A percentile compares a stretch with the other conserved stretches of the same genome.
These are phyloP conservation scores for Salix caprea DNA, from an alignment of 345 rosid genomes.

Conservation along the genomic window DNA sequence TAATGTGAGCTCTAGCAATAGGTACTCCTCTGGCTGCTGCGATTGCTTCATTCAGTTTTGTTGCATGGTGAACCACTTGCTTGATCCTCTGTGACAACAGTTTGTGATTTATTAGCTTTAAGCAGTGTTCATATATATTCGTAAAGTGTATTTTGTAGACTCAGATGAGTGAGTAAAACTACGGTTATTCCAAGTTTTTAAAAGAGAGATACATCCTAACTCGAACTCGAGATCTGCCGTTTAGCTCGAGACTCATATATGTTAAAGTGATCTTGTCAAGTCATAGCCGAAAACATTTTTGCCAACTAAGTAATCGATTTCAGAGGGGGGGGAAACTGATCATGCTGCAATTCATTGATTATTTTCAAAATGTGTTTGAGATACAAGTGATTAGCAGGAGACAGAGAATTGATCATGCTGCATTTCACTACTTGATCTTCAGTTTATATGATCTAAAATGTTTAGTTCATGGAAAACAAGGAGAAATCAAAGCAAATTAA, in stretches of 20 bases:
- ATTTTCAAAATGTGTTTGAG: not conserved
- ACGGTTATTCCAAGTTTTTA: too few species aligned
- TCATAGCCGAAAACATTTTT: too few species aligned
- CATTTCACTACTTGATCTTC: not conserved
- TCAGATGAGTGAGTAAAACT: too few species aligned
- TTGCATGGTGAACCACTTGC: constrained; percentile 61
- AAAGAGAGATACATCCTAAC: accelerated
- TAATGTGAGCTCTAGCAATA: constrained; percentile 61
- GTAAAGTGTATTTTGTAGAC: too few species aligned
- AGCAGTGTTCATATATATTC: not conserved
- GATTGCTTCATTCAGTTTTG: constrained; percentile 61
- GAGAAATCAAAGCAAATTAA: not conserved
- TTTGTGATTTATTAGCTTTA: not conserved
- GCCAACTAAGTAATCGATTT: too few species aligned
- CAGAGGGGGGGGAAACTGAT: too few species aligned
- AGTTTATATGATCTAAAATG: not conserved
- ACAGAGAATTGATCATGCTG: not conserved
- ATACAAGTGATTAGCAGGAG: not conserved
- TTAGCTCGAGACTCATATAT: not conserved
- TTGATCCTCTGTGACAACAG: constrained; percentile 53
- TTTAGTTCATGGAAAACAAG: not conserved
- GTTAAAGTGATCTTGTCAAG: not conserved
- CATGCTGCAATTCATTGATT: too few species aligned
- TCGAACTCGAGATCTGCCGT: too few species aligned
- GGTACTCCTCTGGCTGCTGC: constrained; percentile 69